phyloP scores from a whole-genome alignment of 1,139 yeast genomes.

The Yamadazyma sp. region DNA sequence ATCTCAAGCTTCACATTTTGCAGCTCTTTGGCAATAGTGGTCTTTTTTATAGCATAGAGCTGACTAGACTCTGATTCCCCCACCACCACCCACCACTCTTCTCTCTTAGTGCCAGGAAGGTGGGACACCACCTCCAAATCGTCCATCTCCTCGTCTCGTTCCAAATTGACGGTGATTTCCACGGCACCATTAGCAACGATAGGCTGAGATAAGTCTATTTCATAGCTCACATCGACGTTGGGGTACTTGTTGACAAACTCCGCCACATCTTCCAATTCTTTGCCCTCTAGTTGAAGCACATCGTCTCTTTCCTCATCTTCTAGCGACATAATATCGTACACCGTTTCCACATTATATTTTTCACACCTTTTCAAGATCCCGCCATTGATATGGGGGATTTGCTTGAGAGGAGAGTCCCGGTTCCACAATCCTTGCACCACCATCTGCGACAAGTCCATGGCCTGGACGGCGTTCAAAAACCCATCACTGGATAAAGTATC shows the following conservation, averaged over 20 bases:
- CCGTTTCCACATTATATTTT: slow-evolving; percentile 59
- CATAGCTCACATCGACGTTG: slow-evolving; percentile 69
- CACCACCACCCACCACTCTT: slow-evolving; percentile 85
- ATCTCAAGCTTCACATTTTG: slow-evolving; percentile 58
- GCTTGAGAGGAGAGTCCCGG: slow-evolving; percentile 74
- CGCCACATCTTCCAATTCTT: slow-evolving; percentile 63
- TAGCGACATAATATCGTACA: slow-evolving; percentile 81
- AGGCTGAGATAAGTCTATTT: slow-evolving; percentile 36
- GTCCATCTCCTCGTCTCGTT: slow-evolving; percentile 78
- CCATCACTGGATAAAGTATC: slow-evolving; percentile 85
- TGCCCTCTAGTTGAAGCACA: slow-evolving; percentile 55
- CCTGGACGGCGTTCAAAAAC: slow-evolving; percentile 68
- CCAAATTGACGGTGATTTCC: slow-evolving; percentile 51
- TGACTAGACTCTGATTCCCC: slow-evolving; percentile 65
- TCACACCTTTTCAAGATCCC: slow-evolving; percentile 60
- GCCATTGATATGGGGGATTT: slow-evolving; percentile 66
- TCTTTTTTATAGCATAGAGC: slow-evolving; percentile 72
- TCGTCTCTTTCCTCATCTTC: slow-evolving; percentile 77
- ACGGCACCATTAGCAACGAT: slow-evolving; percentile 44
- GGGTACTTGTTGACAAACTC: slow-evolving; percentile 89
- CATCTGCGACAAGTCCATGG: slow-evolving; percentile 91
- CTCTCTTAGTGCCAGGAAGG: slow-evolving; percentile 62
- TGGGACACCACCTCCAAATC: slow-evolving; percentile 59
- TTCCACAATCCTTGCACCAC: slow-evolving; percentile 86
- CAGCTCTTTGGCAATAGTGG: slow-evolving; percentile 51